Conservation (phyloP, 108 stramenopile genomes). For the Cyclotella baltica region DNA sequence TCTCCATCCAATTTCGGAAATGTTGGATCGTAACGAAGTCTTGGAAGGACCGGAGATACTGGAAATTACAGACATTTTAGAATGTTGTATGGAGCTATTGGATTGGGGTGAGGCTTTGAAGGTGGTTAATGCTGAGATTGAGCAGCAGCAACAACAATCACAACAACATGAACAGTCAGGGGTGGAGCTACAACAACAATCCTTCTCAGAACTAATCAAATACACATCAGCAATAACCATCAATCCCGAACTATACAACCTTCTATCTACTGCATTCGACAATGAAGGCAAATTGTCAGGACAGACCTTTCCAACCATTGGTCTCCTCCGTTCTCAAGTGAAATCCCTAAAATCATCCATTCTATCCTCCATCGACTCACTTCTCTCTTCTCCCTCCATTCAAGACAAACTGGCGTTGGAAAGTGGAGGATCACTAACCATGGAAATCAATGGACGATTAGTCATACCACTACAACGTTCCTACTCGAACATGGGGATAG, state of each 20-base stretch:
- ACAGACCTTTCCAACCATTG: conserved; percentile 74
- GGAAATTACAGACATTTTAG: conserved; percentile 65
- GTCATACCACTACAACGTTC: conserved; percentile 73
- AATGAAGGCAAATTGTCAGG: conserved; percentile 63
- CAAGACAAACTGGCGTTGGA: conserved; percentile 77
- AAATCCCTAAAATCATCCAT: conserved; percentile 66
- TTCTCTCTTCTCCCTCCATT: conserved; percentile 66
- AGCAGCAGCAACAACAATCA: conserved; percentile 7
- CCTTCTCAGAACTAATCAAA: conserved; percentile 66
- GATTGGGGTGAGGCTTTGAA: conserved; percentile 62
- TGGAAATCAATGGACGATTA: conserved; percentile 72
- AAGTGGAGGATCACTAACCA: conserved; percentile 72
- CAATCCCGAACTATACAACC: conserved; percentile 59
- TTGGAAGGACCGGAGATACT: conserved; percentile 77
- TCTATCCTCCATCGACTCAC: conserved; percentile 61
- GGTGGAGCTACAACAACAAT: conserved; percentile 6
- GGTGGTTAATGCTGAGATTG: conserved; percentile 8
- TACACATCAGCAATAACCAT: conserved; percentile 55
- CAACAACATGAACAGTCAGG: neutral
- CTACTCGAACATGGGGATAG: conserved; percentile 77
- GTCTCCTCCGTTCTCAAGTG: conserved; percentile 65
- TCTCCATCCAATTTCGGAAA: conserved; percentile 63
- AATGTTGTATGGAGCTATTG: conserved; percentile 59
- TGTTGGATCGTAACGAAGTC: conserved; percentile 57
- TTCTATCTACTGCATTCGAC: conserved; percentile 81